Evolutionary conservation across 2,329 filamentous ascomycete genomes (phyloP).

Genomic region (Sclerotinia nivalis): DNA sequence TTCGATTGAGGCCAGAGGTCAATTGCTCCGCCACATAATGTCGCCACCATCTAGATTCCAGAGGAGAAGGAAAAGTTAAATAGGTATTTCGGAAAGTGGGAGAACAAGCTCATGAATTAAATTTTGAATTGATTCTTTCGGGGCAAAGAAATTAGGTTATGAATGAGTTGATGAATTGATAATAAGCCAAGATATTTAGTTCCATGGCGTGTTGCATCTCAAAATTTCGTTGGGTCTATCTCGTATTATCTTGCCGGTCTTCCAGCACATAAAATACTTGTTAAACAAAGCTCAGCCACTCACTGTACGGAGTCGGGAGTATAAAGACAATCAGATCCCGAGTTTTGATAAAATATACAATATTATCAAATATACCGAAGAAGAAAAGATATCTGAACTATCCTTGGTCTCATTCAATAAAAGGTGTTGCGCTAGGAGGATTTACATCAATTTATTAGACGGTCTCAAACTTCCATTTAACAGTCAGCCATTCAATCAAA

Average conservation of each 20-base stretch:
- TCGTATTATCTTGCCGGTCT: conserved; percentile 12
- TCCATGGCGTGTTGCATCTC: neutral
- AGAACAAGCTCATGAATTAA: neutral
- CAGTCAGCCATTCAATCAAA: neutral
- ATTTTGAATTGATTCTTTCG: neutral
- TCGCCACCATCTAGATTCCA: neutral
- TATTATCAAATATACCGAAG: neutral
- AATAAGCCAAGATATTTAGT: conserved; percentile 10
- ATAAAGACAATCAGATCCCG: neutral
- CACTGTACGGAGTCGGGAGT: neutral
- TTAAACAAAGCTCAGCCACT: conserved; percentile 17
- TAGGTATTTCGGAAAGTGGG: too few species aligned
- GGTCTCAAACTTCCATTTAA: neutral
- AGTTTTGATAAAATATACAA: neutral
- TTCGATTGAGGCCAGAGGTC: neutral
- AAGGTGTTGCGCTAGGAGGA: neutral
- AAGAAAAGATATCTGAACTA: neutral
- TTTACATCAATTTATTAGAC: neutral
- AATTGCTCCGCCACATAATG: conserved; percentile 1
- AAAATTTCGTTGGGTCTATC: neutral
- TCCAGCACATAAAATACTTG: neutral
- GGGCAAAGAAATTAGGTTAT: neutral
- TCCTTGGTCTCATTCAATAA: neutral
- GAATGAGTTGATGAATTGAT: neutral
- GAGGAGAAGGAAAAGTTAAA: too few species aligned